Percentiles rank a stretch among this genome's conserved stretches.
Conservation (phyloP, 441 rosid species). For the Gossypium schwendimanii region DNA sequence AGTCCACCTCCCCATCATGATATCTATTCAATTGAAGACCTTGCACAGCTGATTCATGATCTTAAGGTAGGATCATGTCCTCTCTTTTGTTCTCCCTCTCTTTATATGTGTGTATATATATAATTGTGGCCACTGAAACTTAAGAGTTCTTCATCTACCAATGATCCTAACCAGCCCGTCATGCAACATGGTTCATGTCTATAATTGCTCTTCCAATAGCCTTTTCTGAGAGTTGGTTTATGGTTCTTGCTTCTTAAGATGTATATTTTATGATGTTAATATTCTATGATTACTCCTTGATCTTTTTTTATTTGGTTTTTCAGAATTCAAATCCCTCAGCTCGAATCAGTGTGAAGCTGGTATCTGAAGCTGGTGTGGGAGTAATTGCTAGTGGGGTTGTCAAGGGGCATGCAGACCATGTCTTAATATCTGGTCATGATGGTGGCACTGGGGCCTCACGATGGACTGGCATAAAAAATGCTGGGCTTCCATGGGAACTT, state of each 20-base stretch:
- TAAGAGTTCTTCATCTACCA: not conserved
- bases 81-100: not conserved
- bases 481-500: constrained; percentile 99
- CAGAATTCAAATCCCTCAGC: constrained; percentile 97
- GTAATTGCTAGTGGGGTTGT: constrained; percentile 99
- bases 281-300: not conserved
- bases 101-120: not conserved
- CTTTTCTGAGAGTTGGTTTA: not conserved
- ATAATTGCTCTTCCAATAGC: not conserved
- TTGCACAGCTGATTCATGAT: constrained; percentile 96
- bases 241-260: not conserved
- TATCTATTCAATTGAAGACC: constrained; percentile 98
- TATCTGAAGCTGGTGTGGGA: constrained; percentile 99
- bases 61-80: constrained; percentile 61
- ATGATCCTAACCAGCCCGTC: not conserved
- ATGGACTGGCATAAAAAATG: constrained; percentile 99
- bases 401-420: constrained; percentile 99
- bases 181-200: not conserved
- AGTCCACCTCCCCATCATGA: constrained; percentile 99
- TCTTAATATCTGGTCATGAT: constrained; percentile 96
- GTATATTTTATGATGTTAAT: not conserved
- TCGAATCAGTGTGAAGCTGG: constrained; percentile 91
- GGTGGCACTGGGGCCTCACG: constrained; percentile 99
- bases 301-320: constrained; percentile 2
- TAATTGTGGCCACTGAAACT: not conserved